phyloP scores from a whole-genome alignment of 108 stramenopile species.

The Discostella stelligeroides region DNA sequence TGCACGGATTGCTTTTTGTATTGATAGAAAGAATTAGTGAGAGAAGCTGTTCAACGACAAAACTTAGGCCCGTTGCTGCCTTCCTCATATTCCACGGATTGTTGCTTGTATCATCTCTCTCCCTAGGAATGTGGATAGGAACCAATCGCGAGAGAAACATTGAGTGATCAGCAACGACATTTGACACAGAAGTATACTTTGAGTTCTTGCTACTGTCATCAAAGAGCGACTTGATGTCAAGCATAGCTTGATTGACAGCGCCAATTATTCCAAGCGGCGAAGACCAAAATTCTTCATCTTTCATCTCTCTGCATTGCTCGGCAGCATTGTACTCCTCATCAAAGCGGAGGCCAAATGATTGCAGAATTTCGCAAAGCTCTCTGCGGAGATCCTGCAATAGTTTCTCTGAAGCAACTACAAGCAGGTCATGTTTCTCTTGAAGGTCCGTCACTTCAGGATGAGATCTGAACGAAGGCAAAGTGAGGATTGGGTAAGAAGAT shows the following conservation, averaged over 20 bases:
- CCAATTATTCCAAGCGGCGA: slow-evolving; percentile 27
- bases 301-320: slow-evolving; percentile 1
- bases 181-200: slow-evolving; percentile 14
- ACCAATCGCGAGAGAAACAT: slow-evolving; percentile 18
- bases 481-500: too few species aligned
- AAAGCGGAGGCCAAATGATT: slow-evolving; percentile 12
- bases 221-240: slow-evolving; percentile 23
- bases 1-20: too few species aligned
- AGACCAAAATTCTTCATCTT: slow-evolving; percentile 7
- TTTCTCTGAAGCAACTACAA: slow-evolving; percentile 13
- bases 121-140: too few species aligned
- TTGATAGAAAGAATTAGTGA: too few species aligned
- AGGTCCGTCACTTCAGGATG: slow-evolving; percentile 38
- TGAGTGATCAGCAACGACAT: slow-evolving; percentile 15
- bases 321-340: slow-evolving; percentile 21
- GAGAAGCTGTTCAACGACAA: too few species aligned
- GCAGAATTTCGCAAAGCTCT: slow-evolving; percentile 17
- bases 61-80: too few species aligned
- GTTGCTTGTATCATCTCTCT: too few species aligned
- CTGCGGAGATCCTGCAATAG: slow-evolving; percentile 22
- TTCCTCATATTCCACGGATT: too few species aligned
- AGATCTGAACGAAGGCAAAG: too few species aligned
- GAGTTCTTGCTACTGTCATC: background rate
- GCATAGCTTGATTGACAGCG: background rate
- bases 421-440: slow-evolving; percentile 18